A percentile compares a stretch with the other conserved stretches of the same genome.
phyloP scores from a whole-genome alignment of 495 filamentous ascomycete species.

The Venustampulla echinocandica region DNA sequence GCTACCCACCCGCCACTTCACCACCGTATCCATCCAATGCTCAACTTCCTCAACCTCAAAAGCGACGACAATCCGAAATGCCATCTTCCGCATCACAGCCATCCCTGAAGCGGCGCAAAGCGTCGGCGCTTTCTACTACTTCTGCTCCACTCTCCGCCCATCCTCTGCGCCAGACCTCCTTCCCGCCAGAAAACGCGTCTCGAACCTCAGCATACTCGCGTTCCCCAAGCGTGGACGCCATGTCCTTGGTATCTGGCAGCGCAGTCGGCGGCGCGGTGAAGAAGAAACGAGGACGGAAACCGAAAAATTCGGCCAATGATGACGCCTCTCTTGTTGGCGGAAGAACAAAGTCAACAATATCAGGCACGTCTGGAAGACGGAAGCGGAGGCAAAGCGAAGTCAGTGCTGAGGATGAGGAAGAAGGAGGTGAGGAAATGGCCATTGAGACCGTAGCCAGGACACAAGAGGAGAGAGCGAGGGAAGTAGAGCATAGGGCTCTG shows the following conservation, averaged over 20 bases:
- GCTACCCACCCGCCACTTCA: constrained; percentile 37
- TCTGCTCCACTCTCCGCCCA: constrained; percentile 50
- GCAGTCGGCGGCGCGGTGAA: constrained; percentile 33
- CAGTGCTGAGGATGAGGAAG: constrained; percentile 38
- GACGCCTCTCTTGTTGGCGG: constrained; percentile 44
- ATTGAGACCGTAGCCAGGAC: constrained; percentile 53
- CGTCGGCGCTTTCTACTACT: constrained; percentile 43
- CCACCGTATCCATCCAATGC: constrained; percentile 42
- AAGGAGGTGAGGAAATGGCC: constrained; percentile 56
- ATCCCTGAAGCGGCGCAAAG: constrained; percentile 55
- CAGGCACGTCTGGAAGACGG: constrained; percentile 33
- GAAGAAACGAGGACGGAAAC: constrained; percentile 59
- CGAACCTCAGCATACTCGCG: constrained; percentile 39
- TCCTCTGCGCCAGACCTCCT: constrained; percentile 83
- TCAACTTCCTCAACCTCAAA: constrained; percentile 46
- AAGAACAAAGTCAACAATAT: constrained; percentile 37
- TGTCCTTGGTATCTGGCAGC: constrained; percentile 63
- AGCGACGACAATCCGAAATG: constrained; percentile 50
- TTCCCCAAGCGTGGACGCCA: constrained; percentile 56
- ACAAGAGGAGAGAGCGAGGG: constrained; percentile 60
- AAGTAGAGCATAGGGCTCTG: constrained; percentile 50
- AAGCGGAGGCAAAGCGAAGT: constrained; percentile 18
- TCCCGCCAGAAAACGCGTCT: constrained; percentile 50
- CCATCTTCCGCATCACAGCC: constrained; percentile 30
- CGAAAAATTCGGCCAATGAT: constrained; percentile 50